Base-by-base conservation (phyloP, 495 filamentous ascomycete genomes). In the Aspergillus cristatus region DNA sequence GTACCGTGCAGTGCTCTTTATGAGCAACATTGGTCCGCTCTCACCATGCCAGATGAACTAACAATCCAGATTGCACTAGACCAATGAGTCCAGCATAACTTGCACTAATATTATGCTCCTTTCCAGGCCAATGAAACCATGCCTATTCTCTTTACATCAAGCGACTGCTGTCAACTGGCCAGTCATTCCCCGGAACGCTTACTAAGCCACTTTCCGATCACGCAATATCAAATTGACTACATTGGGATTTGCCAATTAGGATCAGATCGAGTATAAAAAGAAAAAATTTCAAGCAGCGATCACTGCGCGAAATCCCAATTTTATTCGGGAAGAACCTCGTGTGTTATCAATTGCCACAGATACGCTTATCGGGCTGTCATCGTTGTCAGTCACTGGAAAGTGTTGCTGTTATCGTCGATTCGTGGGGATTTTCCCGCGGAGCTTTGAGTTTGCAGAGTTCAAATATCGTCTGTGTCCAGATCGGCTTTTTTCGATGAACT, bases 391-490 rank as follows among this genome's bases (percentile, higher is more conserved):
- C 29, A 32, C 17, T 22, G 32, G 37, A 34, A 35, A 41, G 32
- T 34, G 32, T 15, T 28, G 20, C 29, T 24, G 35, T 50, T 50
- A 54, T 54, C 51, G 43, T 35, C 14, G 35, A 37, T 37, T 54
- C 17, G 20, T 29, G 28, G 7, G 37, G 28, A 33, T 40, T 45
- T 57, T 52, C 58, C 57, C 57, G 57, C 57, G 57, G 55, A 61
- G 41, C 13, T 46, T 13, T 37, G 28, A 28, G 11, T 32, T 15
- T 6, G 8, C 28, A 22, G 29, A 13, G 18, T 14, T 32, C 29
- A 18, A 22, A 30, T 14, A 18, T 41, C 32, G 30, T 13, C 31
- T 22, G 6, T 18, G 14, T 30, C 18, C 16, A 11, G 13, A 17
- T 10, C 3, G 15, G 15, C 25, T 36, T 4, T 24, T 24, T 4